Conservation (phyloP, 208 protist genomes). For the Tritrichomonas foetus region DNA sequence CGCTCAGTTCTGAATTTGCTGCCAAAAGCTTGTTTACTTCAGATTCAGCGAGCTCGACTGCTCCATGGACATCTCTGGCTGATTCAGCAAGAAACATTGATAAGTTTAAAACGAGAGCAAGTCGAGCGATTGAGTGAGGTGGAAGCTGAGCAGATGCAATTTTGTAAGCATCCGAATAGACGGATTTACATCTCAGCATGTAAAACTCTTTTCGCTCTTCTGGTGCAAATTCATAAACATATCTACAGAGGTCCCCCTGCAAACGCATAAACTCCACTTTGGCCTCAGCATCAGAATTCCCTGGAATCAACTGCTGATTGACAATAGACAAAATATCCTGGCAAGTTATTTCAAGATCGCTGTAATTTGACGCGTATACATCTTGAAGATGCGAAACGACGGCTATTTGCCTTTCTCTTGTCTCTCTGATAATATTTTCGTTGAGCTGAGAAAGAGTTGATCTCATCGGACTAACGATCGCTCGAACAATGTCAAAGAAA, state of each 20-base stretch:
- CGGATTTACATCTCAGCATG: neutral
- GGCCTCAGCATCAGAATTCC: neutral
- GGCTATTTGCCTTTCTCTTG: neutral
- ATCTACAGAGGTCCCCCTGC: neutral
- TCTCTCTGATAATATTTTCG: neutral
- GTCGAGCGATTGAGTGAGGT: neutral
- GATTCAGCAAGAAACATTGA: neutral
- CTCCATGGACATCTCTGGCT: neutral
- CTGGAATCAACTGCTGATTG: neutral
- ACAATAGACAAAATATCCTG: slow-evolving; percentile 18
- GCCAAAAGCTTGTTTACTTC: neutral
- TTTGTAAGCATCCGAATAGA: slow-evolving; percentile 21
- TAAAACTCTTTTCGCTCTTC: neutral
- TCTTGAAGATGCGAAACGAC: neutral
- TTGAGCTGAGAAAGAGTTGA: neutral
- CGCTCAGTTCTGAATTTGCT: neutral
- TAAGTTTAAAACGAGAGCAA: neutral
- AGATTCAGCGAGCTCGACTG: slow-evolving; percentile 3
- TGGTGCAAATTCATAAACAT: neutral
- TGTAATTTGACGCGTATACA: neutral
- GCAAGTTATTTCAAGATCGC: neutral
- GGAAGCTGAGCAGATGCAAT: neutral
- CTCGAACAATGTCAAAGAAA: neutral
- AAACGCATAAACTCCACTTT: slow-evolving; percentile 9
- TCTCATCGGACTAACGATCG: neutral